A percentile compares a stretch with the other conserved stretches of the same genome.
These are phyloP conservation scores for Teratosphaeria viscida DNA, from an alignment of 2,329 filamentous ascomycete species.

Conservation along the genomic window DNA sequence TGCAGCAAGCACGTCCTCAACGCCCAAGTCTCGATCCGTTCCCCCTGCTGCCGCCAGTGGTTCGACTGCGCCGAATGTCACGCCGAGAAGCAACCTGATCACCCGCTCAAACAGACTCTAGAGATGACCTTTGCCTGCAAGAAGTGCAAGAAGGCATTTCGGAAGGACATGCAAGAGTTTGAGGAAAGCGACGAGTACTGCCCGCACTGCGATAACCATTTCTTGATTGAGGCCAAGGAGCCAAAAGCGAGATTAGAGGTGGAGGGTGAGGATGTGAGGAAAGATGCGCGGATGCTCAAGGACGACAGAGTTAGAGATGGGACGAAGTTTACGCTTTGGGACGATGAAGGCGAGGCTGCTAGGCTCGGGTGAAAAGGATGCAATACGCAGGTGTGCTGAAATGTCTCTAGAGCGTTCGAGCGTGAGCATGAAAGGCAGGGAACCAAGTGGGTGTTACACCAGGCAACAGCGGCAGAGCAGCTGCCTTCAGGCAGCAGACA, in stretches of 20 bases:
- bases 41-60: slow-evolving; percentile 95
- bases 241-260: slow-evolving; percentile 75
- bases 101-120: slow-evolving; percentile 58
- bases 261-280: slow-evolving; percentile 80
- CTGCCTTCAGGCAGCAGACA: background rate
- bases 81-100: slow-evolving; percentile 57
- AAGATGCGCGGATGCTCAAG: slow-evolving; percentile 81
- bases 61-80: slow-evolving; percentile 98
- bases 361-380: slow-evolving; percentile 19
- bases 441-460: background rate
- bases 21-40: slow-evolving; percentile 91
- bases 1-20: slow-evolving; percentile 93
- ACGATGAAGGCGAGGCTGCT: slow-evolving; percentile 24
- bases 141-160: slow-evolving; percentile 97
- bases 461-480: background rate
- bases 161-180: slow-evolving; percentile 84
- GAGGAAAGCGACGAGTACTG: slow-evolving; percentile 98
- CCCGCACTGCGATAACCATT: slow-evolving; percentile 98
- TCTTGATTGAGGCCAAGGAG: slow-evolving; percentile 77
- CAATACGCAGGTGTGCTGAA: background rate
- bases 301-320: slow-evolving; percentile 61
- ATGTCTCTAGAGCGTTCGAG: background rate
- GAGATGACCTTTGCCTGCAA: slow-evolving; percentile 98
- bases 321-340: slow-evolving; percentile 20
- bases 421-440: background rate